These are phyloP conservation scores for Rhodotorula diobovata DNA, from an alignment of 768 basidiomycete genomes.

Conservation along the genomic window DNA sequence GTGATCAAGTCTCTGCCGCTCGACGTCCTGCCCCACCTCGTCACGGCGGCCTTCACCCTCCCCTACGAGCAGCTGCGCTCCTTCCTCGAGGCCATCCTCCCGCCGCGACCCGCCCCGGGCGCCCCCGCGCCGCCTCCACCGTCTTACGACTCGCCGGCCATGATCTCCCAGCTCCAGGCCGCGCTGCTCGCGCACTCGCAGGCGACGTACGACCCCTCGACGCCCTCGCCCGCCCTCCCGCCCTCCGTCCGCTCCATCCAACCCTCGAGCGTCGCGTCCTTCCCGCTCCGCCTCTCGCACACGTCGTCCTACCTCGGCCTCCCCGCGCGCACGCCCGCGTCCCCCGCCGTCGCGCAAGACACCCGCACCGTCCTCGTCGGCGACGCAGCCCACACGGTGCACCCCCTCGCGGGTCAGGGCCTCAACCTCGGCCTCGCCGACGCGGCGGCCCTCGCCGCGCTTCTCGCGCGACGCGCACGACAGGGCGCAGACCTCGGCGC, in stretches of 20 bases:
- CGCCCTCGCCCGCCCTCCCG: constrained; percentile 60
- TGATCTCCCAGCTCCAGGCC: constrained; percentile 41
- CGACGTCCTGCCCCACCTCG: constrained; percentile 63
- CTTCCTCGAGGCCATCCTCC: constrained; percentile 49
- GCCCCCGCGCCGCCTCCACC: background rate
- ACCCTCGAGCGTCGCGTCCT: constrained; percentile 70
- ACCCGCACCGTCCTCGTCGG: constrained; percentile 81
- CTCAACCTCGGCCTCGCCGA: constrained; percentile 68
- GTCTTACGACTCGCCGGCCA: background rate
- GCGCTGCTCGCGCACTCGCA: constrained; percentile 3
- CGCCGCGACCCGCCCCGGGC: background rate
- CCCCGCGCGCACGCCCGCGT: background rate
- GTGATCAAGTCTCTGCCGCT: constrained; percentile 65
- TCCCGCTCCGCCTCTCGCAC: constrained; percentile 82
- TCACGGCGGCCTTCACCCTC: constrained; percentile 86
- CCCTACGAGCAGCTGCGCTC: constrained; percentile 64
- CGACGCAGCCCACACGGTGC: constrained; percentile 91
- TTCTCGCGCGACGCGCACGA: background rate
- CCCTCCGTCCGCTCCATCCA: constrained; percentile 71
- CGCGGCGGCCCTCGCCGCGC: background rate
- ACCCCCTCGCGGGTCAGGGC: constrained; percentile 94
- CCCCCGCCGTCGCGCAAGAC: constrained; percentile 49
- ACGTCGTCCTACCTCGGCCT: constrained; percentile 75
- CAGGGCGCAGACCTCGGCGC: constrained; percentile 56
- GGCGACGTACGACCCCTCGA: constrained; percentile 10